These are phyloP conservation scores for Phylloporus sp. DNA, from an alignment of 1,284 basidiomycete species.

Conservation along the genomic window DNA sequence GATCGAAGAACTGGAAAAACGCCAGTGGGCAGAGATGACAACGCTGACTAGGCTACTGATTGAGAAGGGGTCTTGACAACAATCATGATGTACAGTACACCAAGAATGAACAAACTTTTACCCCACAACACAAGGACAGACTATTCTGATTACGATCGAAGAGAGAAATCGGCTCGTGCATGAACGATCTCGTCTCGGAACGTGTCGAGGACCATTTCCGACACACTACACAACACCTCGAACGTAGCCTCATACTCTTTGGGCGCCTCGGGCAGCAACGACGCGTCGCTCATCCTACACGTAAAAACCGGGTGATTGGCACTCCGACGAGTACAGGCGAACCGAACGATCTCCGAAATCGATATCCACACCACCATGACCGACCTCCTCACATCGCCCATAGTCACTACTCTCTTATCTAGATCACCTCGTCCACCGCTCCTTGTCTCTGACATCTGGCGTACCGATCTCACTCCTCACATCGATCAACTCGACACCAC, in stretches of 20 bases:
- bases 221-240: no score
- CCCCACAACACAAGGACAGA: no score
- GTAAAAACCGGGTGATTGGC: no score
- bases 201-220: no score
- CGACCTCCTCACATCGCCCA: conserved; percentile 17
- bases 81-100: no score
- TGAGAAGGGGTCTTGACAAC: neutral
- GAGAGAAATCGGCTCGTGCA: no score
- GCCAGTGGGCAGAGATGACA: conserved; percentile 35
- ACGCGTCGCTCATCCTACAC: no score
- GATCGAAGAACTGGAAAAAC: conserved; percentile 21
- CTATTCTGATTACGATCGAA: no score
- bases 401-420: conserved; percentile 23
- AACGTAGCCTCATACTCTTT: no score
- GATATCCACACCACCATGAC: neutral
- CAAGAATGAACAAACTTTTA: no score
- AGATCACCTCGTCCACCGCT: conserved; percentile 24
- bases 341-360: neutral
- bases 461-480: conserved; percentile 19
- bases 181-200: no score
- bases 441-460: conserved; percentile 23
- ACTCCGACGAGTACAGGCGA: neutral
- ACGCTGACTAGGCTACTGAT: conserved; percentile 24
- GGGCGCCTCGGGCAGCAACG: no score
- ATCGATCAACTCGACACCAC: conserved; percentile 27